Conservation (phyloP, 2,329 filamentous ascomycete species). For the Penicillium palitans region DNA sequence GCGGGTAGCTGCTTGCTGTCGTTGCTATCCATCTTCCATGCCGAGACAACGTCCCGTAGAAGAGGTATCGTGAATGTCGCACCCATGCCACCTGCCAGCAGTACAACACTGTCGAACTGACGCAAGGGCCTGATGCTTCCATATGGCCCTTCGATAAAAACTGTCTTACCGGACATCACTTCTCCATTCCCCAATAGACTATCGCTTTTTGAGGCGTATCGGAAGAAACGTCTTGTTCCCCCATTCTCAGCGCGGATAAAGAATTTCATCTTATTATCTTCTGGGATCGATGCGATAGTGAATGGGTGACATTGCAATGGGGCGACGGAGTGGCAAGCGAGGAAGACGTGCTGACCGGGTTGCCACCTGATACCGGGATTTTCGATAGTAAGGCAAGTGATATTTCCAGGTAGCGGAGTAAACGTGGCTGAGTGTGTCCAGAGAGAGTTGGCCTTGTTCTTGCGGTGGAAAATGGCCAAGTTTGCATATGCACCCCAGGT, state of each 20-base stretch:
- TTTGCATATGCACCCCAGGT: conserved; percentile 42
- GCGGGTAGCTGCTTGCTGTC: background rate
- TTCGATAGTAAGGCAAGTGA: conserved; percentile 58
- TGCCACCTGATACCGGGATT: conserved; percentile 59
- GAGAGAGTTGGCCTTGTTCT: conserved; percentile 21
- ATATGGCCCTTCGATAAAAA: conserved; percentile 58
- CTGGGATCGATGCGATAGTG: conserved; percentile 59
- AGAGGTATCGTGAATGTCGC: conserved; percentile 60
- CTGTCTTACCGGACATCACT: conserved; percentile 32
- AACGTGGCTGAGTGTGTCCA: conserved; percentile 49
- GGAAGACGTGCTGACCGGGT: conserved; percentile 63
- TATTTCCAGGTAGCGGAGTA: conserved; percentile 54
- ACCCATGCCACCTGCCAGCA: conserved; percentile 62
- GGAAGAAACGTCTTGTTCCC: conserved; percentile 53
- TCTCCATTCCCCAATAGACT: conserved; percentile 23
- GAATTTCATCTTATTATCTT: conserved; percentile 58
- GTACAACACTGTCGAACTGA: conserved; percentile 62
- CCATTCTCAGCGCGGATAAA: conserved; percentile 56
- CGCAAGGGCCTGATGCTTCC: conserved; percentile 53
- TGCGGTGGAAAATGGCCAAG: conserved; percentile 42
- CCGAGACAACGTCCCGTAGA: conserved; percentile 56
- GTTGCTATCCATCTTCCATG: conserved; percentile 41
- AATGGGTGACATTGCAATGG: conserved; percentile 66
- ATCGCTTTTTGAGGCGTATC: conserved; percentile 49
- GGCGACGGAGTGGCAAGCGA: conserved; percentile 57